These are phyloP conservation scores for Capronia coronata DNA, from an alignment of 2,329 filamentous ascomycete species.

Conservation along the genomic window DNA sequence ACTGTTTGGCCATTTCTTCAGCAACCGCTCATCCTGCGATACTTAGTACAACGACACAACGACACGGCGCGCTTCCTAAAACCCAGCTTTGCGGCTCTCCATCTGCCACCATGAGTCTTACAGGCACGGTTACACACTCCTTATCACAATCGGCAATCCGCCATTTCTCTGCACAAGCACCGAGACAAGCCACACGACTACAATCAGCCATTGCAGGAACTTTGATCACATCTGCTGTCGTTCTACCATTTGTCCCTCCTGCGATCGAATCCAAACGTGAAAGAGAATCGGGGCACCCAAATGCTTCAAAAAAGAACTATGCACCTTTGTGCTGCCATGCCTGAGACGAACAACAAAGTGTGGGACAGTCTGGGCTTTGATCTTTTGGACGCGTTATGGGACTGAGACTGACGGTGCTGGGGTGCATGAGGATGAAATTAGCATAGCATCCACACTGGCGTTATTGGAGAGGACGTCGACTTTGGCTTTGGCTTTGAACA, in stretches of 20 bases:
- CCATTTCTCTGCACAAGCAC: slow-evolving; percentile 41
- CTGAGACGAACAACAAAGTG: slow-evolving; percentile 10
- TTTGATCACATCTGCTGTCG: slow-evolving; percentile 39
- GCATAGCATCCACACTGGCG: slow-evolving; percentile 11
- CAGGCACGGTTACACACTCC: slow-evolving; percentile 12
- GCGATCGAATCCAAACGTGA: slow-evolving; percentile 42
- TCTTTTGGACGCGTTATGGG: slow-evolving; percentile 9
- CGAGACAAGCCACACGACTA: slow-evolving; percentile 36
- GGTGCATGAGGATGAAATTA: slow-evolving; percentile 2
- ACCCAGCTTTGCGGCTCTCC: neutral
- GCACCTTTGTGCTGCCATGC: slow-evolving; percentile 26
- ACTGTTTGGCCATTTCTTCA: neutral
- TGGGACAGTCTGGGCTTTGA: slow-evolving; percentile 1
- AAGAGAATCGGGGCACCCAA: slow-evolving; percentile 35
- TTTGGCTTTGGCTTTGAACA: neutral
- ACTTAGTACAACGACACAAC: neutral
- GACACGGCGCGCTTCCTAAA: too few species aligned
- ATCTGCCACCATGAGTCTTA: slow-evolving; percentile 20
- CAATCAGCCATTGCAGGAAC: slow-evolving; percentile 38
- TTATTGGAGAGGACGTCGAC: slow-evolving; percentile 5
- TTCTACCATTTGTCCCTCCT: slow-evolving; percentile 43
- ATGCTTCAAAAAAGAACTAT: slow-evolving; percentile 35
- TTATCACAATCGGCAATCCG: slow-evolving; percentile 34
- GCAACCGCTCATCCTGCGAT: neutral
- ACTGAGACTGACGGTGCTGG: neutral